Base-by-base conservation (phyloP, 2,329 filamentous ascomycete genomes). In the Kalmusia sp. region DNA sequence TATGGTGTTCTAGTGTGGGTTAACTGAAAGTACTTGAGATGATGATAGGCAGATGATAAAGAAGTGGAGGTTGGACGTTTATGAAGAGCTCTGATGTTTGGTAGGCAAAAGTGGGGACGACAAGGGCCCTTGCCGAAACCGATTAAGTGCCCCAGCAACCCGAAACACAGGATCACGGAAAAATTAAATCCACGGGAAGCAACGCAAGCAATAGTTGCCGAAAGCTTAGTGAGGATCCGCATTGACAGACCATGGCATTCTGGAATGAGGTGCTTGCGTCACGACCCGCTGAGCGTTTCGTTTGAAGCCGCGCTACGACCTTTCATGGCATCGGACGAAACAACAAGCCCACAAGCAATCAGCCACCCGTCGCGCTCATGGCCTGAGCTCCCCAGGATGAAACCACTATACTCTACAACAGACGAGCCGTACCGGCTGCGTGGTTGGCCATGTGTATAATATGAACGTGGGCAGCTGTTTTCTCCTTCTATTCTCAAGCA, bases 81-180 rank as follows among this genome's bases (percentile, higher is more conserved):
- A n/a, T n/a, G n/a, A n/a, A n/a, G n/a, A n/a, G n/a, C n/a, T n/a
- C n/a, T n/a, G n/a, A n/a, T n/a, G n/a, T n/a, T n/a, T n/a, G n/a
- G n/a, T n/a, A n/a, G n/a, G n/a, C n/a, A n/a, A 11, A 31, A 43
- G 25, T 15, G 15, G 25, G 27, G 17, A 27, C 17, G 9, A 9
- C 15, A 24, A 34, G 17, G 43, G n/a, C 43, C 21, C 30, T 46
- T 46, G 22, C 21, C 31, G 22, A 46, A 27, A 4, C 6, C 7
- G 31, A 19, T 14, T 31, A 46, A 35, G 43, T 9, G 43, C 31
- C 30, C 43, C 43, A 46, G 43, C 43, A 37, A 27, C 30, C n/a
- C 28, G 43, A 46, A 37, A 46, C 43, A 37, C 30, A 46, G 31
- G 31, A 17, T n/a, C 8, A 27, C 30, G 27, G 27, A 34, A 44